These are phyloP conservation scores for Verticillium dahliae DNA, from an alignment of 2,329 filamentous ascomycete species.

Conservation along the genomic window DNA sequence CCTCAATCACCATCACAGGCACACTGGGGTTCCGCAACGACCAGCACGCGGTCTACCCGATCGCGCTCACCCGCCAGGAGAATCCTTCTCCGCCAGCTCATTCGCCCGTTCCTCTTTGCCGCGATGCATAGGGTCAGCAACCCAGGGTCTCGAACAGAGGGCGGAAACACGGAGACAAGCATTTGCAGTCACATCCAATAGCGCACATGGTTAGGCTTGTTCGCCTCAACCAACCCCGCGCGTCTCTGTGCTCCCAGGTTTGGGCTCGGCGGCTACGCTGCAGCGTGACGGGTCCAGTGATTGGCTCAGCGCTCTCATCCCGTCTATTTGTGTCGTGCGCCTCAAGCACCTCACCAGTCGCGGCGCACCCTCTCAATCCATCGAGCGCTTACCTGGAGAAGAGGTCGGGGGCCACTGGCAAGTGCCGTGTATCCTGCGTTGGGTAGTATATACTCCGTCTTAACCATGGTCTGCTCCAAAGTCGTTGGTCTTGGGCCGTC, in stretches of 20 bases:
- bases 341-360: conserved; percentile 9
- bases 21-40: neutral
- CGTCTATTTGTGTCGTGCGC: conserved; percentile 9
- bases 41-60: neutral
- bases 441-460: neutral
- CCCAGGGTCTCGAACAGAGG: neutral
- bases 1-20: neutral
- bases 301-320: conserved; percentile 16
- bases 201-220: neutral
- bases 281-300: conserved; percentile 23
- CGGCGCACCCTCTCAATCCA: neutral
- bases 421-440: neutral
- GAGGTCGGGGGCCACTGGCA: neutral
- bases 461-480: neutral
- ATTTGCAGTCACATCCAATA: neutral
- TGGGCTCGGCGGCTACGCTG: conserved; percentile 16
- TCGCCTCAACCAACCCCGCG: conserved; percentile 10
- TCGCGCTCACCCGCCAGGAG: neutral
- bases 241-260: conserved; percentile 5
- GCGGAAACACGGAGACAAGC: neutral
- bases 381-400: conserved; percentile 11
- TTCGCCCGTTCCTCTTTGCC: neutral
- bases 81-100: neutral
- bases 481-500: neutral
- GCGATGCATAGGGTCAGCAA: neutral